Percentiles rank a stretch among this genome's conserved stretches.
Evolutionary conservation across 139 green algal species (phyloP).

Genomic region (Closterium sp.): DNA sequence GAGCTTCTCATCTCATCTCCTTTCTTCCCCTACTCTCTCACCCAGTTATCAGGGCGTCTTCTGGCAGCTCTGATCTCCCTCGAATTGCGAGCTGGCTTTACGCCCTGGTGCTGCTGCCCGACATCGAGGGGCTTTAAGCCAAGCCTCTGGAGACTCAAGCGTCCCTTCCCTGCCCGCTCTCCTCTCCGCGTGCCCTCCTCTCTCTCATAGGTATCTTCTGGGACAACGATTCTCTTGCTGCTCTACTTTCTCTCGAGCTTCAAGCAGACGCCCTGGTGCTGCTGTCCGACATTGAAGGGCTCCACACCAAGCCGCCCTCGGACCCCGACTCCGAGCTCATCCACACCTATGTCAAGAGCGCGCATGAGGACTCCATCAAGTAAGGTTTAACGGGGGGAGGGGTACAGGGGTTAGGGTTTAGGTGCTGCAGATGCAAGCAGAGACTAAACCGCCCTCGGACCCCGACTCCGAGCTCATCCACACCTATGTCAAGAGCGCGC

Average conservation of each 20-base stretch:
- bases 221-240: slow-evolving; percentile 69
- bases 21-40: neutral
- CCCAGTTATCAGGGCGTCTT: slow-evolving; percentile 8
- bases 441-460: slow-evolving; percentile 33
- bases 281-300: slow-evolving; percentile 65
- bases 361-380: slow-evolving; percentile 48
- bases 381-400: neutral
- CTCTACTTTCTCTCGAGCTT: slow-evolving; percentile 63
- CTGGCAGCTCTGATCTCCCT: slow-evolving; percentile 62
- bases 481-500: slow-evolving; percentile 53
- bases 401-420: neutral
- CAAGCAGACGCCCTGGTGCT: slow-evolving; percentile 63
- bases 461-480: slow-evolving; percentile 56
- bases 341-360: slow-evolving; percentile 52
- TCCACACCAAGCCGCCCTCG: slow-evolving; percentile 59
- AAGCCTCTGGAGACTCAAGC: neutral
- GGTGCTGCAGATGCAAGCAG: neutral
- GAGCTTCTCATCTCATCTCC: slow-evolving; percentile 26
- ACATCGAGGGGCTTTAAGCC: slow-evolving; percentile 63
- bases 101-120: slow-evolving; percentile 61
- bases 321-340: slow-evolving; percentile 57
- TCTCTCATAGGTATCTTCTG: slow-evolving; percentile 51
- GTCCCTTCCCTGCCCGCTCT: neutral
- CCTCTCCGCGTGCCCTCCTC: neutral
- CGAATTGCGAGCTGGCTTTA: slow-evolving; percentile 64